Base-by-base conservation (phyloP, 495 filamentous ascomycete species). In the Tuber melanosporum region DNA sequence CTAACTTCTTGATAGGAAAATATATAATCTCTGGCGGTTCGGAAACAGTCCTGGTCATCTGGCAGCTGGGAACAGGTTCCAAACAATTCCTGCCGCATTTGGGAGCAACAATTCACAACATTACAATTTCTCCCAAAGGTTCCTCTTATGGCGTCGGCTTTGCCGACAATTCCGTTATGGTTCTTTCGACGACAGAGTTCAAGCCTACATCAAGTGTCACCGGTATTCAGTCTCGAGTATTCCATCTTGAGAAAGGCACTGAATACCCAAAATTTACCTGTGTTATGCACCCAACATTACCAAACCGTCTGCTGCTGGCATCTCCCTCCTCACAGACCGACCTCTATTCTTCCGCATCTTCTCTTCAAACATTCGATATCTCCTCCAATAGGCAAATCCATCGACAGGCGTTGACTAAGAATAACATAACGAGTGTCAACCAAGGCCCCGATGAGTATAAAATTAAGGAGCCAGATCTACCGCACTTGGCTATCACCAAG, bases 21-120 rank as follows among this genome's bases (percentile, higher is more conserved):
- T 99, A 99, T 82, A 84, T 98, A 46, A 91, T 99, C 46, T 98
- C 95, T 62, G 95, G 95, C 76, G 96, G 95, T 15, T 88, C 89
- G 19, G 95, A 98, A 84, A 93, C 93, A 1, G 94, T 95, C 7
- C 85, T 99, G 71, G 92, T 98, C 22, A 85, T 97, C n/a, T 99
- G 94, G 94, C 95, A 99, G 83, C 85, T 98, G 32, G 93, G 95
- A 76, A 97, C 95, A 2, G 90, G 90, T 45, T 89, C 90, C 77
- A 89, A 89, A 79, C 91, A 95, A 80, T 92, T 89, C 83, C 85
- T 99, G 12, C 95, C 95, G 1, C 94, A 99, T 87, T 88, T 99
- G 52, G 91, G 91, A 10, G 91, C 93, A 8, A 87, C 90, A 9
- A 92, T 99, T 44, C 90, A 93, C 82, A 92, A 91, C 81, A 88